phyloP scores from a whole-genome alignment of 2,329 filamentous ascomycete genomes.

The Nemania abortiva region DNA sequence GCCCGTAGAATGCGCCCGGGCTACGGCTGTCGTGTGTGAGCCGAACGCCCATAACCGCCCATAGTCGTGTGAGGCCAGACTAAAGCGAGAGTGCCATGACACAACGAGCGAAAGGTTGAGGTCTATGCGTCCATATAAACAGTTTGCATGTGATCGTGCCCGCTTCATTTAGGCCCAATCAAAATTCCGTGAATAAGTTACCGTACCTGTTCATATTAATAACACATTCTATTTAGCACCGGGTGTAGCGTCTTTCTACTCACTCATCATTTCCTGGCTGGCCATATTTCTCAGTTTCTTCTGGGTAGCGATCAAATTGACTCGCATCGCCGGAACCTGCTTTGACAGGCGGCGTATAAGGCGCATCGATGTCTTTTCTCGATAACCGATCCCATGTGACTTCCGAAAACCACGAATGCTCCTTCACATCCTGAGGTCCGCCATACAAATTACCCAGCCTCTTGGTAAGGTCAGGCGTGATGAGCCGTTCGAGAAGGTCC shows the following conservation, averaged over 20 bases:
- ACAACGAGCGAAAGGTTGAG: constrained; percentile 10
- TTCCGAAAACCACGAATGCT: constrained; percentile 95
- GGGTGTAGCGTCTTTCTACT: constrained; percentile 59
- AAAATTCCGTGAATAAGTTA: constrained; percentile 82
- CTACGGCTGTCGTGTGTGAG: not conserved
- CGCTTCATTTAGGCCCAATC: constrained; percentile 47
- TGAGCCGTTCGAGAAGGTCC: constrained; percentile 90
- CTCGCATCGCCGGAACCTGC: constrained; percentile 94
- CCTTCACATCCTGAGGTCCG: constrained; percentile 92
- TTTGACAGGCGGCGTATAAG: constrained; percentile 95
- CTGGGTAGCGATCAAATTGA: constrained; percentile 97
- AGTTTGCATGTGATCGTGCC: constrained; percentile 3
- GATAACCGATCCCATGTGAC: constrained; percentile 96
- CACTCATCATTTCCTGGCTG: constrained; percentile 84
- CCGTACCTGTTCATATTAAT: constrained; percentile 67
- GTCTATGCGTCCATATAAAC: constrained; percentile 6
- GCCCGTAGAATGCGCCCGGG: not conserved
- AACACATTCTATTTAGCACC: not conserved
- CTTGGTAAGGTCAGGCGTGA: constrained; percentile 95
- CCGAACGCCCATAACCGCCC: not conserved
- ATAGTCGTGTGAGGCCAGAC: constrained; percentile 1
- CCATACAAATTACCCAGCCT: constrained; percentile 93
- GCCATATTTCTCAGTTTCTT: constrained; percentile 95
- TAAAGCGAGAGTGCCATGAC: not conserved
- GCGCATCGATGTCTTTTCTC: constrained; percentile 97